Conservation (phyloP, 2,329 filamentous ascomycete genomes). For the Ophiostoma fasciatum region DNA sequence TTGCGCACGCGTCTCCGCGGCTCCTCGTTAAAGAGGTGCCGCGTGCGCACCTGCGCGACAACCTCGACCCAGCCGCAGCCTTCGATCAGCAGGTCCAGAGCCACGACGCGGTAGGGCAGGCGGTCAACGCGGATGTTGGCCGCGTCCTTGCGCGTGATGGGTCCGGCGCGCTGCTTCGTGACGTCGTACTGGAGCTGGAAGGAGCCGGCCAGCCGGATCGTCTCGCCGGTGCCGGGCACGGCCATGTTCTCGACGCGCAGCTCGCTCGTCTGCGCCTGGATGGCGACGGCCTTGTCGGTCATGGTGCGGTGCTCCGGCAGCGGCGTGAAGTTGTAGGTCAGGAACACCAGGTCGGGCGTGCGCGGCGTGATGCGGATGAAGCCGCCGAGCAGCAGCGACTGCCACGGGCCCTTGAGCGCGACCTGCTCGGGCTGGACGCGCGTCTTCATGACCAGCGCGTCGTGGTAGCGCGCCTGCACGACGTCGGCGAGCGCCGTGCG, state of each 20-base stretch:
- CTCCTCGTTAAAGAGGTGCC: conserved; percentile 22
- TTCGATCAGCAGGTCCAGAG: conserved; percentile 76
- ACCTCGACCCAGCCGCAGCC: conserved; percentile 91
- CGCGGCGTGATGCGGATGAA: conserved; percentile 76
- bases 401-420: conserved; percentile 50
- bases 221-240: conserved; percentile 38
- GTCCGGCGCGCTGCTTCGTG: conserved; percentile 63
- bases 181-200: conserved; percentile 71
- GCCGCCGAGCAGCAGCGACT: conserved; percentile 73
- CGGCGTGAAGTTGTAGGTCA: conserved; percentile 79
- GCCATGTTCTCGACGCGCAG: conserved; percentile 50
- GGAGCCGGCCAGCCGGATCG: conserved; percentile 54
- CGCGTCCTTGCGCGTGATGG: conserved; percentile 49
- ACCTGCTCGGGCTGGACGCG: conserved; percentile 61
- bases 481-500: conserved; percentile 58
- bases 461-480: conserved; percentile 50
- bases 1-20: conserved; percentile 8
- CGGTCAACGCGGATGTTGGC: conserved; percentile 48
- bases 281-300: conserved; percentile 63
- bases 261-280: conserved; percentile 50
- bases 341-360: conserved; percentile 46
- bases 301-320: conserved; percentile 61
- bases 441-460: conserved; percentile 62
- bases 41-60: conserved; percentile 60
- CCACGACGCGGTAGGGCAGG: conserved; percentile 67